A percentile compares a stretch with the other conserved stretches of the same genome.
Conservation (phyloP, 1,284 basidiomycete genomes). For the Inonotus obliquus region DNA sequence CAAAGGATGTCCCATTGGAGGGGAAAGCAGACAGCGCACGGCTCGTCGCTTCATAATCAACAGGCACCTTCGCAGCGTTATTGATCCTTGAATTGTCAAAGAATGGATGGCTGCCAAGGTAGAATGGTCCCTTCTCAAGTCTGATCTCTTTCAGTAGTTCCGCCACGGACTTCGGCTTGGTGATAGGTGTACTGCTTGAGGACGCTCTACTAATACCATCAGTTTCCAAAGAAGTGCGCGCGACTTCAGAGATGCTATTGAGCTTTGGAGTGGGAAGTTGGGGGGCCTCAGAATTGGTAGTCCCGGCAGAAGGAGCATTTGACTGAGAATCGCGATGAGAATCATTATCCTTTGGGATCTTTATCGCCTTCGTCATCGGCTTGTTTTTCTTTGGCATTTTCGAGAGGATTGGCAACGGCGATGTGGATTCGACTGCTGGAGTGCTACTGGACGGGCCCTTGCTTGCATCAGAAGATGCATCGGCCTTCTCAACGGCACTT, state of each 20-base stretch:
- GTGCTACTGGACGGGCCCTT: conserved; percentile 19
- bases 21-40: conserved; percentile 81
- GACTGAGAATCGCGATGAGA: conserved; percentile 38
- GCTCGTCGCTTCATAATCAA: conserved; percentile 76
- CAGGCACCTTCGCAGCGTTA: conserved; percentile 65
- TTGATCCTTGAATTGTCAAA: conserved; percentile 68
- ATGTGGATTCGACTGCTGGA: conserved; percentile 30
- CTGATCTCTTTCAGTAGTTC: conserved; percentile 64
- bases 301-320: conserved; percentile 38
- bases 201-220: conserved; percentile 54
- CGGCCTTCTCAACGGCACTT: conserved; percentile 23
- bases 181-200: conserved; percentile 37
- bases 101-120: conserved; percentile 63
- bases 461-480: conserved; percentile 19
- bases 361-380: conserved; percentile 54
- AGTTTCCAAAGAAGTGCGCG: conserved; percentile 23
- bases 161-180: conserved; percentile 47
- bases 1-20: conserved; percentile 79
- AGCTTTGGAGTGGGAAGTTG: conserved; percentile 33
- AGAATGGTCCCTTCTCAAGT: conserved; percentile 53
- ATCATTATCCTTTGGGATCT: conserved; percentile 56
- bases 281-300: conserved; percentile 36
- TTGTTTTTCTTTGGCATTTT: conserved; percentile 79
- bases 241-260: conserved; percentile 14
- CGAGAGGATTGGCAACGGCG: conserved; percentile 67